These are phyloP conservation scores for Kluyveromyces nonfermentans DNA, from an alignment of 805 yeast genomes.

Conservation along the genomic window DNA sequence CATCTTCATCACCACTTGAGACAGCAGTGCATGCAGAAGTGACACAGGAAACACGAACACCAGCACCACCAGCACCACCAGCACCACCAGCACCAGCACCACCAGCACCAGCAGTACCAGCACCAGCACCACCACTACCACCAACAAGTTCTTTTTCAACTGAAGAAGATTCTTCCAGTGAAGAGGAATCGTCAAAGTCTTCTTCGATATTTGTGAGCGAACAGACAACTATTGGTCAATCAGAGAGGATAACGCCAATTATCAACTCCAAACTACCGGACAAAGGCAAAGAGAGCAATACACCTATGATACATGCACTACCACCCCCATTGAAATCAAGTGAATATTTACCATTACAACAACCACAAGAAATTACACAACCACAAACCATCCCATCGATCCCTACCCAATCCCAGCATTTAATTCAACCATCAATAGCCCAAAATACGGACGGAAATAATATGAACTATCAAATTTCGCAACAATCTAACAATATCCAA, in stretches of 20 bases:
- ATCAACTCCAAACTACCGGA: background rate
- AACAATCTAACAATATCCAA: too few species aligned
- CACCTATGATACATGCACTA: background rate
- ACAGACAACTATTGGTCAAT: background rate
- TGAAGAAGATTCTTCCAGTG: background rate
- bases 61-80: slow-evolving; percentile 7
- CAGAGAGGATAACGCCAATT: background rate
- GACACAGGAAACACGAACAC: slow-evolving; percentile 9
- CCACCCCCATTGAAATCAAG: background rate
- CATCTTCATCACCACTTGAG: slow-evolving; percentile 2
- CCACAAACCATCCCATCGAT: background rate
- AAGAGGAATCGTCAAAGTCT: background rate
- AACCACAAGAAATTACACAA: background rate
- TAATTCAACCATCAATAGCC: background rate
- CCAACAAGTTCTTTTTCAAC: slow-evolving; percentile 6
- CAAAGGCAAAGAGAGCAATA: background rate
- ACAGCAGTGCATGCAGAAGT: too few species aligned
- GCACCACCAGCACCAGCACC: slow-evolving; percentile 6
- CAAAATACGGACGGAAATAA: background rate
- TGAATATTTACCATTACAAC: background rate
- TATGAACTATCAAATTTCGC: background rate
- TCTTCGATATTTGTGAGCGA: background rate
- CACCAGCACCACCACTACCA: slow-evolving; percentile 5
- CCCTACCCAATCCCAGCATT: background rate
- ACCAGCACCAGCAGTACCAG: slow-evolving; percentile 7